Conservation (phyloP, 768 basidiomycete genomes). For the Coprinopsis sp. region DNA sequence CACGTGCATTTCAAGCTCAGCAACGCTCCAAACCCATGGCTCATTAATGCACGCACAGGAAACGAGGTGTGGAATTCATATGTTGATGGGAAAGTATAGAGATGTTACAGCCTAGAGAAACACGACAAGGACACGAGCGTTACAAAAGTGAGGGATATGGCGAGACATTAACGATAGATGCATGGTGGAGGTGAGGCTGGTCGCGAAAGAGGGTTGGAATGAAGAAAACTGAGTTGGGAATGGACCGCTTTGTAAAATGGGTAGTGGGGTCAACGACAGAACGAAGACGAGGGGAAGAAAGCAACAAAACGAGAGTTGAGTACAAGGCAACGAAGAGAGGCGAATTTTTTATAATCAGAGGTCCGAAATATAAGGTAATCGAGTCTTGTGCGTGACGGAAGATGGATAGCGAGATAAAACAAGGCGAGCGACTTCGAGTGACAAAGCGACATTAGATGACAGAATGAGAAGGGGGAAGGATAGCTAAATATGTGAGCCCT, state of each 20-base stretch:
- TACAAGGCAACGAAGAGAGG: not conserved
- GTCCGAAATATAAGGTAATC: not conserved
- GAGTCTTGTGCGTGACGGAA: not conserved
- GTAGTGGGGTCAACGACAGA: not conserved
- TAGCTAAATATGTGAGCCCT: not conserved
- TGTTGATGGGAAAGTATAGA: too few relatives aligned
- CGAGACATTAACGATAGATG: too few relatives aligned
- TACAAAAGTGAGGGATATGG: too few relatives aligned
- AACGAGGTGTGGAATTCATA: too few relatives aligned
- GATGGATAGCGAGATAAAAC: conserved; percentile 7
- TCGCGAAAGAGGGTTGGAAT: not conserved
- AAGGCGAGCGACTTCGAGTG: conserved; percentile 4
- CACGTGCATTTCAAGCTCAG: too few relatives aligned
- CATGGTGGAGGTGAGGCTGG: too few relatives aligned
- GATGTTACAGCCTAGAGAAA: too few relatives aligned
- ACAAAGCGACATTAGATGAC: conserved; percentile 4
- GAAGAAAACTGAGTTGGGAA: not conserved
- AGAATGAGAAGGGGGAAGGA: not conserved
- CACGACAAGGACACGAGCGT: too few relatives aligned
- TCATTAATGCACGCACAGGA: too few relatives aligned
- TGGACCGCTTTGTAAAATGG: not conserved
- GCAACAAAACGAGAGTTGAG: not conserved
- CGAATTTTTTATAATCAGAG: not conserved
- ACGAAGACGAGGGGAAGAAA: not conserved
- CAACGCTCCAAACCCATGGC: too few relatives aligned